Evolutionary conservation across 2,329 filamentous ascomycete species (phyloP), one percentile per base, ranked within the genome.

Genomic region (Pestalotiopsis sp.): DNA sequence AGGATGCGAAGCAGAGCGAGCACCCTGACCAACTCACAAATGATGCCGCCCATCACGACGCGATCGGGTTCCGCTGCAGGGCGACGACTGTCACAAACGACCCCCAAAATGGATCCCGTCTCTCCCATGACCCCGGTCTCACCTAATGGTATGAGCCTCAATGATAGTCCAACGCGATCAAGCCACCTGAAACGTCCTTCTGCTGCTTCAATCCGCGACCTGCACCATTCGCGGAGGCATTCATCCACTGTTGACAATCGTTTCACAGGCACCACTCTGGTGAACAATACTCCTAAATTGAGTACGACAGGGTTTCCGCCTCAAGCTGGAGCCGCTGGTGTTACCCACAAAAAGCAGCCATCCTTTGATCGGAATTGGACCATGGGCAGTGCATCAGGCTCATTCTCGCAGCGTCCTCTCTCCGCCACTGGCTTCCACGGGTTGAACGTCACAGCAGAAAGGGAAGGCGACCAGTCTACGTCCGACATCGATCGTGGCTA

Each of bases 201-300:
- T 13, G 93, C 93, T 68, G 93, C 93, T 48, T 95, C 92, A 11
- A 86, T 97, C 55, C 88, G 94, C 72, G 92, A 94, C 68, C 82
- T 97, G 73, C 91, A 96, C 74, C 93, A 97, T 77, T 93, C 92
- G 55, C 89, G 94, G 56, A 91, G 94, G 68, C 94, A 97, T 80
- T 98, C 94, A 1, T 96, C 93, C 2, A 94, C 93, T 62, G 58
- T 61, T 61, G 94, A 97, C 72, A 91, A 90, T 76, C 85, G 88
- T 64, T 78, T 82, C 24, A 73, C 78, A 9, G 78, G 79, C 61
- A 75, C 78, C 13, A 74, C 80, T 2, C 66, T 79, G 24, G 70
- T 73, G 26, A 73, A 74, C 56, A 71, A 76, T 9, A 79, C 78
- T 10, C 82, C 83, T 4, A 86, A 84, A 68, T 71, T 85, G 56